Evolutionary conservation across 2,329 filamentous ascomycete genomes (phyloP), one percentile per base, ranked within the genome.

Genomic region (Allantophomopsis lycopodina): DNA sequence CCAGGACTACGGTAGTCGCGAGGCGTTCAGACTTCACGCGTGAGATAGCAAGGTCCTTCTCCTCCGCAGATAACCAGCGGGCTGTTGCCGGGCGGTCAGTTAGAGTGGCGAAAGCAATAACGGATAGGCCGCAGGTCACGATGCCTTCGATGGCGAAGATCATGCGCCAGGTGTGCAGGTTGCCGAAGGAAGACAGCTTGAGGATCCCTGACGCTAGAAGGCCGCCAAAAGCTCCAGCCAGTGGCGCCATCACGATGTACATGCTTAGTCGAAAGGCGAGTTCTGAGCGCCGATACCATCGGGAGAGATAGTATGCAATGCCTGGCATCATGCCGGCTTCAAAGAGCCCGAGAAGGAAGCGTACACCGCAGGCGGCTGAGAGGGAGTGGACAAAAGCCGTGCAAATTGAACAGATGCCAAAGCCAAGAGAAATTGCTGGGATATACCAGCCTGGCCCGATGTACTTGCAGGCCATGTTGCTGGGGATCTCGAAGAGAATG

Each of bases 261-360:
- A 83, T 60, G 1, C 75, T 71, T 1, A 84, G 60, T 0, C 79
- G 68, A 54, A 83, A 83, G 0, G 74, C 69, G 5, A 85, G 60
- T 55, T 86, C 80, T 37, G 68, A 69, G 23, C 76, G 65, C n/a
- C 77, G 65, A 48, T 84, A 85, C 79, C 79, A 85, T 38, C 79
- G 64, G 1, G 72, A 78, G 15, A 84, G 60, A 49, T 84, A 85
- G 56, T 84, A 86, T 0, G 79, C 78, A 32, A 83, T 82, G 0
- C 81, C 80, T 0, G 81, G 81, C 40, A 85, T 57, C 71, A 86
- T 76, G 7, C 80, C 81, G 0, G 81, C 76, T 56, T 87, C 82
- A 42, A 84, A 83, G 10, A 80, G 57, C 8, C 76, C 76, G 0
- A 83, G 66, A 0, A 83, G 46, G 48, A 85, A 83, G 5, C 81